These are phyloP conservation scores for Wickerhamomyces xylosicus DNA, from an alignment of 805 yeast genomes.

Conservation along the genomic window DNA sequence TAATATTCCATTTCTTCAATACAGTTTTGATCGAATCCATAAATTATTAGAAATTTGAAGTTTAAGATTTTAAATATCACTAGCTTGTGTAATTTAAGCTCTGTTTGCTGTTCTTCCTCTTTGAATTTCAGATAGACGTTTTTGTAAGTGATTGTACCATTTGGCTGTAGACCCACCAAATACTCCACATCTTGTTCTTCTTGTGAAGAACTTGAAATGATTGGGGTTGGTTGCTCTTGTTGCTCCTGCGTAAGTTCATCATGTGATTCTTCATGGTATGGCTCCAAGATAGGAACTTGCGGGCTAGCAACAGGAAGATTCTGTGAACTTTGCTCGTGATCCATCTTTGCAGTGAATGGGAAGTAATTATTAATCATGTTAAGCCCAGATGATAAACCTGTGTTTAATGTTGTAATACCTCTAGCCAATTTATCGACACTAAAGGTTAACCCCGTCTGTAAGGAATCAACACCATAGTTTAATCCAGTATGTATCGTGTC, in stretches of 20 bases:
- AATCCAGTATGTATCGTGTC: conserved; percentile 10
- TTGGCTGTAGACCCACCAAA: conserved; percentile 11
- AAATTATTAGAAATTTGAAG: conserved; percentile 6
- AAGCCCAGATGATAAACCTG: conserved; percentile 6
- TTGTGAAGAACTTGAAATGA: not conserved
- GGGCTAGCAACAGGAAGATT: not conserved
- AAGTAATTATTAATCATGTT: not conserved
- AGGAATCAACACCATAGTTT: conserved; percentile 13
- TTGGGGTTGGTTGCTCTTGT: not conserved
- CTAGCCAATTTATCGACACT: not conserved
- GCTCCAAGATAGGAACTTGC: not conserved
- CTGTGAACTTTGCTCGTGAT: not conserved
- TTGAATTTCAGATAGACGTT: conserved; percentile 11
- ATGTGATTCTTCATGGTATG: no score
- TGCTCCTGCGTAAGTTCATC: no score
- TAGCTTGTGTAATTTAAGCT: conserved; percentile 8
- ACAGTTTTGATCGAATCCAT: conserved; percentile 11
- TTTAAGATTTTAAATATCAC: conserved; percentile 9
- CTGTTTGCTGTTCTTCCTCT: conserved; percentile 3
- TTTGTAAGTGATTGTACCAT: conserved; percentile 10
- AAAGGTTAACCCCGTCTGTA: conserved; percentile 6
- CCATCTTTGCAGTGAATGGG: not conserved
- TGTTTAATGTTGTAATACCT: conserved; percentile 2
- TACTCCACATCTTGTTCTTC: conserved; percentile 1
- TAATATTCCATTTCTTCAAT: conserved; percentile 11